phyloP scores from a whole-genome alignment of 371 early-diverging fungal genomes.

The Globomyces sp. region DNA sequence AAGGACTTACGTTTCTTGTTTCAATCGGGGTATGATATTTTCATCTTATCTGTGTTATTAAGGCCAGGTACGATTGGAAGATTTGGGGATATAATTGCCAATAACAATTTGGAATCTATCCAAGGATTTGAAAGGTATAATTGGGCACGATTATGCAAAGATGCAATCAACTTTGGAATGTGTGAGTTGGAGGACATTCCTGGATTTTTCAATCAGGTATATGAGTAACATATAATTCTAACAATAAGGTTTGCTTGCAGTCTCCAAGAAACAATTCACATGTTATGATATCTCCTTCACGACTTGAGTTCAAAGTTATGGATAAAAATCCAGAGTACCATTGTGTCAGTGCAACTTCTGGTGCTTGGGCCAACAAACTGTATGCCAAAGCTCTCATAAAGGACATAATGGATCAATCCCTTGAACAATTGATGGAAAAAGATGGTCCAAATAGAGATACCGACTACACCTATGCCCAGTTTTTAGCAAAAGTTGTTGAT shows the following conservation, averaged over 20 bases:
- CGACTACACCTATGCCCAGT: conserved; percentile 34
- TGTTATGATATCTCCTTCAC: conserved; percentile 25
- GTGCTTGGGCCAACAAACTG: conserved; percentile 32
- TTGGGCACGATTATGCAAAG: conserved; percentile 36
- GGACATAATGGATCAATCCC: conserved; percentile 34
- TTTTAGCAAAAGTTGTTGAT: conserved; percentile 43
- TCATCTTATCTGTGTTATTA: neutral
- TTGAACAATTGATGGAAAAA: conserved; percentile 23
- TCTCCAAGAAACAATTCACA: conserved; percentile 18
- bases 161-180: conserved; percentile 35
- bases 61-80: conserved; percentile 45
- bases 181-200: conserved; percentile 42
- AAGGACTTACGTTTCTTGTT: conserved; percentile 44
- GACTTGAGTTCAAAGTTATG: conserved; percentile 35
- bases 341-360: conserved; percentile 38
- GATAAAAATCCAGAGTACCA: conserved; percentile 27
- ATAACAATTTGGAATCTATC: conserved; percentile 38
- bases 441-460: neutral
- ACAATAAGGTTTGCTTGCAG: conserved; percentile 24
- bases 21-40: conserved; percentile 40
- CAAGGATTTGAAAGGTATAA: conserved; percentile 42
- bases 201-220: conserved; percentile 25
- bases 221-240: conserved; percentile 1
- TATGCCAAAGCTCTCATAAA: conserved; percentile 27
- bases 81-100: conserved; percentile 45